These are phyloP conservation scores for Pyricularia sp. DNA, from an alignment of 2,329 filamentous ascomycete genomes.

Conservation along the genomic window DNA sequence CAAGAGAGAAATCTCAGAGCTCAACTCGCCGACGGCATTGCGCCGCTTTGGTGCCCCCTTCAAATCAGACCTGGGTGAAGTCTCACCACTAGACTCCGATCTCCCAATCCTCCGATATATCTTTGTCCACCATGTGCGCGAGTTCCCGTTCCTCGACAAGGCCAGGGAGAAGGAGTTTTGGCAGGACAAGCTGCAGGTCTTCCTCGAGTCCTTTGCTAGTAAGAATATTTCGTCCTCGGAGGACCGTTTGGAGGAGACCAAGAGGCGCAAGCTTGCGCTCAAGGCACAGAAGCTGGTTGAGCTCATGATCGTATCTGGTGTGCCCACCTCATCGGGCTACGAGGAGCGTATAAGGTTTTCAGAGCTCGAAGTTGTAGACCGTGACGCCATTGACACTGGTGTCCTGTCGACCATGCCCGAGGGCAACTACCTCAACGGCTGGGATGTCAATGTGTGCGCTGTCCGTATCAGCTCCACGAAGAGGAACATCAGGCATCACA, in stretches of 20 bases:
- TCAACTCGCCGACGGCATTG: slow-evolving; percentile 89
- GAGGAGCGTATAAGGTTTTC: slow-evolving; percentile 95
- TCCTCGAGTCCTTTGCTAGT: slow-evolving; percentile 91
- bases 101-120: slow-evolving; percentile 91
- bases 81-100: slow-evolving; percentile 87
- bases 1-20: slow-evolving; percentile 79
- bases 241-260: slow-evolving; percentile 91
- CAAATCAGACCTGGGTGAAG: slow-evolving; percentile 82
- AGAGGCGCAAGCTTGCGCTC: slow-evolving; percentile 79
- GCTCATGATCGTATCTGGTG: slow-evolving; percentile 98
- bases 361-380: slow-evolving; percentile 93
- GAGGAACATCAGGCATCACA: slow-evolving; percentile 80
- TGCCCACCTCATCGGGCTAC: slow-evolving; percentile 91
- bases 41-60: slow-evolving; percentile 95
- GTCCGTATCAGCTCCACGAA: slow-evolving; percentile 75
- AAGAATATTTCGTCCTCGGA: slow-evolving; percentile 97
- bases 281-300: slow-evolving; percentile 96
- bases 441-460: slow-evolving; percentile 92
- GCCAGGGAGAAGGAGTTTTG: slow-evolving; percentile 98
- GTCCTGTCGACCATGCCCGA: slow-evolving; percentile 81
- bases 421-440: slow-evolving; percentile 86
- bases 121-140: slow-evolving; percentile 94
- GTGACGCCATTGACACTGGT: slow-evolving; percentile 84
- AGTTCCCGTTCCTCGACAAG: slow-evolving; percentile 96
- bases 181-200: slow-evolving; percentile 96